Conservation (phyloP, 1,284 basidiomycete species). For the Termitomyces sp. region DNA sequence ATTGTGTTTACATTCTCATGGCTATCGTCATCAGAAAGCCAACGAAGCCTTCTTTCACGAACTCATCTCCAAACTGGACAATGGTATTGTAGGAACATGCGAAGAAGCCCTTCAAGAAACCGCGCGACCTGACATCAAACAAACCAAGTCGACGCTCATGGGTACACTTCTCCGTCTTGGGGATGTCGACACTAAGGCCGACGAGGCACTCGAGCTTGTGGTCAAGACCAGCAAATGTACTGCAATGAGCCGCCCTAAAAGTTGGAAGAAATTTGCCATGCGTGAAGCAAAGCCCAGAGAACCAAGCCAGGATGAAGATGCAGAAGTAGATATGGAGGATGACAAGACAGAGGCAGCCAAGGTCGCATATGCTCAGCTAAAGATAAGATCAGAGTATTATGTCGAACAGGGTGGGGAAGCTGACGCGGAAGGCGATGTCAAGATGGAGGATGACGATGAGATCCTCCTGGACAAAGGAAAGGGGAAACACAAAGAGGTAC, state of each 20-base stretch:
- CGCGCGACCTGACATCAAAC: conserved; percentile 63
- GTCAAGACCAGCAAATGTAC: conserved; percentile 86
- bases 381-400: conserved; percentile 54
- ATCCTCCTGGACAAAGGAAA: conserved; percentile 22
- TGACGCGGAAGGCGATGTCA: conserved; percentile 28
- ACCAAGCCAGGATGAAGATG: conserved; percentile 12
- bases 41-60: conserved; percentile 77
- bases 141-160: conserved; percentile 61
- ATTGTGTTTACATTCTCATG: background rate
- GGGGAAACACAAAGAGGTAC: conserved; percentile 21
- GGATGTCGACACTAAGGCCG: conserved; percentile 55
- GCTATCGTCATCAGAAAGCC: conserved; percentile 41
- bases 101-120: conserved; percentile 66
- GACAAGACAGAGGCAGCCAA: conserved; percentile 29
- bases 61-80: conserved; percentile 41
- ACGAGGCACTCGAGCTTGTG: conserved; percentile 70
- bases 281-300: conserved; percentile 21
- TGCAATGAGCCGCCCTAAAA: conserved; percentile 63
- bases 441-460: conserved; percentile 35
- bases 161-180: conserved; percentile 72
- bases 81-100: conserved; percentile 64
- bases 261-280: conserved; percentile 78
- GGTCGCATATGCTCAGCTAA: conserved; percentile 46
- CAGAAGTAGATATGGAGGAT: conserved; percentile 18
- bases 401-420: conserved; percentile 38